Percentiles rank a stretch among this genome's conserved stretches.
Conservation (phyloP, 192 early-diverging fungal genomes). For the Pilobolus umbonatus region DNA sequence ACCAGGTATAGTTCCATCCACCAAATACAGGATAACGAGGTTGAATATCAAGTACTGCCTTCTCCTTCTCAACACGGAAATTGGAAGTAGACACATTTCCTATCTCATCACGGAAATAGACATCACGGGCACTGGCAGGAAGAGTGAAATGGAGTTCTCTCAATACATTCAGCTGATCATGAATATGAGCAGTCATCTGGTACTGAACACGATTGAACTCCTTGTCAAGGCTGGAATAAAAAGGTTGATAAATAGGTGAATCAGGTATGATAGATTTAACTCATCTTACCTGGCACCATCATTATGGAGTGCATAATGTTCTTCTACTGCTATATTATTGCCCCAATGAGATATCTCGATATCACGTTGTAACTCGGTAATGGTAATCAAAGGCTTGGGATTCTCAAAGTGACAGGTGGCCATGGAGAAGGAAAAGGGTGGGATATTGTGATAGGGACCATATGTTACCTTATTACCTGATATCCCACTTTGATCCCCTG, state of each 20-base stretch:
- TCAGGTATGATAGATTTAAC: not conserved
- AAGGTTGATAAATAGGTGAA: not conserved
- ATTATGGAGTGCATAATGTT: slow-evolving; percentile 73
- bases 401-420: slow-evolving; percentile 66
- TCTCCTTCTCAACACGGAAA: slow-evolving; percentile 39
- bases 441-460: slow-evolving; percentile 61
- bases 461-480: slow-evolving; percentile 61
- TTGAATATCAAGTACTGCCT: slow-evolving; percentile 65
- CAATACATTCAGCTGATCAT: slow-evolving; percentile 47
- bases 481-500: slow-evolving; percentile 31
- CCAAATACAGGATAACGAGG: slow-evolving; percentile 95
- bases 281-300: slow-evolving; percentile 69
- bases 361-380: slow-evolving; percentile 58
- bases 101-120: slow-evolving; percentile 87
- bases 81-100: slow-evolving; percentile 96
- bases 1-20: slow-evolving; percentile 97
- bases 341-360: slow-evolving; percentile 85
- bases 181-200: slow-evolving; percentile 39
- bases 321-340: slow-evolving; percentile 74
- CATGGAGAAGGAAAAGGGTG: slow-evolving; percentile 31
- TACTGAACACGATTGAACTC: slow-evolving; percentile 74
- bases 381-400: slow-evolving; percentile 51
- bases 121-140: slow-evolving; percentile 63
- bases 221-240: slow-evolving; percentile 40
- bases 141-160: slow-evolving; percentile 52